Evolutionary conservation across 2,329 filamentous ascomycete species (phyloP), one percentile per base, ranked within the genome.

Genomic region (Phyllosticta capitalensis): DNA sequence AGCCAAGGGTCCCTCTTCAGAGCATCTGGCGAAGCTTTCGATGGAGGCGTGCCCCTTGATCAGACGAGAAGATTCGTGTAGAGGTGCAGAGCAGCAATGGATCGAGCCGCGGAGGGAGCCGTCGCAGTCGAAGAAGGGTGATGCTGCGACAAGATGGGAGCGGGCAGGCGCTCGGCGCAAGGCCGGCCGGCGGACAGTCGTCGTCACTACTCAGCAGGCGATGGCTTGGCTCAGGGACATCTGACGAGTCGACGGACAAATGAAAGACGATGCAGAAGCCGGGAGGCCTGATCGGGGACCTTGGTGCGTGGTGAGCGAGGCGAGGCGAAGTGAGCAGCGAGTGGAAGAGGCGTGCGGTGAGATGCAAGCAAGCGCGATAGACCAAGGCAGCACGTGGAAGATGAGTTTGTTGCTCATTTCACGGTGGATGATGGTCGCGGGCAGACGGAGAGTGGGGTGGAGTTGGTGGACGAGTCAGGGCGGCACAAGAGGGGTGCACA

Each of bases 1-100:
- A 53, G 53, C 52, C 49, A 53, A 48, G 54, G 33, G 30, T 54
- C 56, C 38, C 56, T 50, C 48, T 50, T 54, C 56, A 59, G 10
- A 38, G 30, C 9, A 38, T 10, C 30, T 10, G 30, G 30, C 30
- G 30, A 38, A 38, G 30, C 30, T 38, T 38, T 14, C 30, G 30
- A 14, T 17, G 30, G 6, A 14, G 17, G 6, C 12, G 30, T 5
- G 17, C 7, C 1, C 7, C 30, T 14, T 38, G 10, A 38, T 17
- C 30, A 38, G 10, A 38, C 30, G 30, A 38, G 30, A 10, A 38
- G 30, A 38, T 38, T 38, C 10, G 17, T 14, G 30, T 10, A 38
- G 30, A 38, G 10, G 30, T 38, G 30, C 30, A 38, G 30, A 38
- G 30, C 6, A 33, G 30, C 30, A 38, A 38, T 38, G 30, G 30